Conservation (phyloP, 805 yeast species). For the Saturnispora ahearnii region DNA sequence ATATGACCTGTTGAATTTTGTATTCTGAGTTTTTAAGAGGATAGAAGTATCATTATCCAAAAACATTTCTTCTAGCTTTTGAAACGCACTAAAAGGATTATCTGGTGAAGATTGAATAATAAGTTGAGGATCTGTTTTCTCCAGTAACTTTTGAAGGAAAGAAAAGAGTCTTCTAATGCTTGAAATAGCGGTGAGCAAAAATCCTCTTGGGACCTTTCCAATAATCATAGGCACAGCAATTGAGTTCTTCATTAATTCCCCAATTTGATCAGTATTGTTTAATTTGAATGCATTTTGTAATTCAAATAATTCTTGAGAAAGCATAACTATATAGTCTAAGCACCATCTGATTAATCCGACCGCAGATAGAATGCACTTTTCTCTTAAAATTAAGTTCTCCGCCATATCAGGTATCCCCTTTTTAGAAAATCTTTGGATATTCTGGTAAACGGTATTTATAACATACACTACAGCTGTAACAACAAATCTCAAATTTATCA, state of each 20-base stretch:
- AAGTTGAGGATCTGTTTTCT: slow-evolving; percentile 34
- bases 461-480: slow-evolving; percentile 63
- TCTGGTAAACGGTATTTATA: slow-evolving; percentile 52
- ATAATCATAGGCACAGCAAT: slow-evolving; percentile 51
- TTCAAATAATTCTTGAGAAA: slow-evolving; percentile 64
- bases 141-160: slow-evolving; percentile 47
- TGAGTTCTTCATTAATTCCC: slow-evolving; percentile 19
- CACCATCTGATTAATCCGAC: slow-evolving; percentile 85
- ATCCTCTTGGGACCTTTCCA: slow-evolving; percentile 61
- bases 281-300: slow-evolving; percentile 26
- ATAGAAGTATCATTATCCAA: slow-evolving; percentile 22
- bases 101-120: slow-evolving; percentile 22
- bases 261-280: slow-evolving; percentile 17
- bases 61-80: slow-evolving; percentile 21
- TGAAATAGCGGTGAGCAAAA: slow-evolving; percentile 56
- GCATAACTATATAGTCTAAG: slow-evolving; percentile 61
- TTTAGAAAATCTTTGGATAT: slow-evolving; percentile 50
- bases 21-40: slow-evolving; percentile 6
- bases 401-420: slow-evolving; percentile 44
- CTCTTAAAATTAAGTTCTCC: slow-evolving; percentile 36
- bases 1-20: slow-evolving; percentile 14
- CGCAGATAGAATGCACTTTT: slow-evolving; percentile 52
- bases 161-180: slow-evolving; percentile 57
- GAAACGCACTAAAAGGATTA: slow-evolving; percentile 26
- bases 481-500: slow-evolving; percentile 59